These are phyloP conservation scores for Sanchytrium tribonematis DNA, from an alignment of 371 early-diverging fungal species.

Conservation along the genomic window DNA sequence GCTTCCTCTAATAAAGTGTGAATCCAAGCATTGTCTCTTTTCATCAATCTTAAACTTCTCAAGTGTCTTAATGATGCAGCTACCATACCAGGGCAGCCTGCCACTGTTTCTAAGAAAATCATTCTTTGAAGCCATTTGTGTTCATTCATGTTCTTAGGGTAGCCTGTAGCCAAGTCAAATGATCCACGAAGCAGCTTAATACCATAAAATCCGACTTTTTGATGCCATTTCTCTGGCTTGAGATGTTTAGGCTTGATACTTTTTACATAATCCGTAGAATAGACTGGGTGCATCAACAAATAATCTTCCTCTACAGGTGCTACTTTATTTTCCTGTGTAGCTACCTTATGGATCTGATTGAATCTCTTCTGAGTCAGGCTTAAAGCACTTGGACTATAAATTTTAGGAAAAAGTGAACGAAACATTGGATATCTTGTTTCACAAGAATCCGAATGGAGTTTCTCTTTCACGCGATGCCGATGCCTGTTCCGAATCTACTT, in stretches of 20 bases:
- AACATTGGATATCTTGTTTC: too few species aligned
- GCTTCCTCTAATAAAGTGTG: slow-evolving; percentile 55
- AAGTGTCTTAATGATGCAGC: slow-evolving; percentile 62
- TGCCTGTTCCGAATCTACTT: too few species aligned
- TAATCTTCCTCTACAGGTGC: neutral
- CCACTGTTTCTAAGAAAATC: slow-evolving; percentile 58
- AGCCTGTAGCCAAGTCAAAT: neutral
- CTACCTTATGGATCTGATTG: too few species aligned
- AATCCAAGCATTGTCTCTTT: slow-evolving; percentile 66
- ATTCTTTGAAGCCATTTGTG: slow-evolving; percentile 24
- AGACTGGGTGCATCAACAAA: neutral
- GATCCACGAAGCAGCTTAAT: neutral
- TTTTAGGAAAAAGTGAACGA: too few species aligned
- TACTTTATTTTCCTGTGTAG: too few species aligned
- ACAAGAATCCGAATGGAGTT: too few species aligned
- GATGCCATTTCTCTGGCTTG: neutral
- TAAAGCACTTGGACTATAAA: too few species aligned
- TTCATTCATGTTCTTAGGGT: neutral
- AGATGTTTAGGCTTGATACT: neutral
- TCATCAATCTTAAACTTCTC: slow-evolving; percentile 41
- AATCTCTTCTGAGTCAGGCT: too few species aligned
- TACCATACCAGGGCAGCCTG: slow-evolving; percentile 72
- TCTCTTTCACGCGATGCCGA: too few species aligned
- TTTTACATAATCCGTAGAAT: neutral
- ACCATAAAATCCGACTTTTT: neutral